These are phyloP conservation scores for Zalerion maritima DNA, from an alignment of 495 filamentous ascomycete species.

Conservation along the genomic window DNA sequence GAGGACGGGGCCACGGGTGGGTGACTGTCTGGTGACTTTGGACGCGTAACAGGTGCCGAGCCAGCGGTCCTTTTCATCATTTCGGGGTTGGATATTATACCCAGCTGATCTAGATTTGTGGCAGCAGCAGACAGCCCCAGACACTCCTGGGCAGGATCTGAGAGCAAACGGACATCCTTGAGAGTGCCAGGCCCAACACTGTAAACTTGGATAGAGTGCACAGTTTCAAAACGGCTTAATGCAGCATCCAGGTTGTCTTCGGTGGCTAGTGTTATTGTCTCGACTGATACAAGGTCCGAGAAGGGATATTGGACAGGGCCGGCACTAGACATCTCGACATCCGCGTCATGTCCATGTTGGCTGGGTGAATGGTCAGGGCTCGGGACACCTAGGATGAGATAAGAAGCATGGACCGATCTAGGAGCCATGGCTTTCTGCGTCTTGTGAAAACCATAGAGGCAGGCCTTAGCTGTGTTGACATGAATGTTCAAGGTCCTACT, in stretches of 20 bases:
- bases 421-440: conserved; percentile 66
- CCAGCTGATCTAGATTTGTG: conserved; percentile 6
- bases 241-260: conserved; percentile 68
- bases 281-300: conserved; percentile 29
- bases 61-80: too few relatives aligned
- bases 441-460: conserved; percentile 76
- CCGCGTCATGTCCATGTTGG: conserved; percentile 42
- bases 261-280: conserved; percentile 53
- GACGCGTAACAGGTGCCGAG: too few relatives aligned
- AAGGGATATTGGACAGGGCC: conserved; percentile 36
- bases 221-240: conserved; percentile 7
- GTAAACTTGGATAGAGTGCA: conserved; percentile 64
- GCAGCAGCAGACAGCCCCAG: conserved; percentile 11
- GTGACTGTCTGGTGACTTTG: too few relatives aligned
- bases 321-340: conserved; percentile 64
- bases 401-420: conserved; percentile 68
- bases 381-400: conserved; percentile 39
- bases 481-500: conserved; percentile 69
- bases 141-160: conserved; percentile 55
- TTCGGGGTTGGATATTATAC: too few relatives aligned
- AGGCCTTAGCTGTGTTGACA: conserved; percentile 49
- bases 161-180: conserved; percentile 62
- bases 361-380: conserved; percentile 15
- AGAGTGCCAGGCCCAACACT: conserved; percentile 59
- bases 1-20: too few relatives aligned